Evolutionary conservation across 2,329 filamentous ascomycete species (phyloP), one percentile per base, ranked within the genome.

Genomic region (Hysterium pulicare): DNA sequence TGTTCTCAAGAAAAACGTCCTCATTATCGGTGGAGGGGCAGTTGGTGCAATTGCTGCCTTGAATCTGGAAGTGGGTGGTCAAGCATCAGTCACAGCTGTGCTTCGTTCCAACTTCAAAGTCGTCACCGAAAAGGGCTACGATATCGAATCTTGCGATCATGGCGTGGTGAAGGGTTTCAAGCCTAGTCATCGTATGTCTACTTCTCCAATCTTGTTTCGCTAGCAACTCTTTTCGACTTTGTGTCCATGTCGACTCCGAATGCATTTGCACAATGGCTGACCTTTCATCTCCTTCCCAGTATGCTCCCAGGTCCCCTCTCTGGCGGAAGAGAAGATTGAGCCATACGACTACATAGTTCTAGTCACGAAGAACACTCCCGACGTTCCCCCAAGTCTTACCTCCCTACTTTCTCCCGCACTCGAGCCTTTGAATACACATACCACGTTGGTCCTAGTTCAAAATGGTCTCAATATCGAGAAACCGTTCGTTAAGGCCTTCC

Each of bases 401-500:
- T 71, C 77, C 1, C 57, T 81, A 23, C 72, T 82, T 20, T 53
- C 58, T 0, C 75, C 77, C 0, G 78, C 77, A 2, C 62, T 83
- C 1, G 76, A 73, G 0, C 68, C 71, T 5, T 35, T 49, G n/a
- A 64, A 62, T 1, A 68, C 67, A 2, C 63, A 72, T 19, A 81
- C 79, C 0, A 69, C 69, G 21, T 75, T 84, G 33, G 67, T 82
- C 0, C 69, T 84, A 5, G 64, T 80, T 4, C 81, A 84, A 47
- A 84, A 84, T 52, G 81, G 81, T 0, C 61, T 83, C n/a, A 80
- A 82, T 51, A 83, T 83, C 47, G 78, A 83, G 48, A 72, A 69
- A 32, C 77, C 78, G 0, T 54, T 83, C 16, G 54, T 77, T 15
- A 42, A 54, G 1, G 58, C 62, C 1, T 81, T 81, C 51, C 78